Percentiles rank a stretch among this genome's conserved stretches.
phyloP scores from a whole-genome alignment of 345 rosid species.

The Eucalyptus lansdowneana region DNA sequence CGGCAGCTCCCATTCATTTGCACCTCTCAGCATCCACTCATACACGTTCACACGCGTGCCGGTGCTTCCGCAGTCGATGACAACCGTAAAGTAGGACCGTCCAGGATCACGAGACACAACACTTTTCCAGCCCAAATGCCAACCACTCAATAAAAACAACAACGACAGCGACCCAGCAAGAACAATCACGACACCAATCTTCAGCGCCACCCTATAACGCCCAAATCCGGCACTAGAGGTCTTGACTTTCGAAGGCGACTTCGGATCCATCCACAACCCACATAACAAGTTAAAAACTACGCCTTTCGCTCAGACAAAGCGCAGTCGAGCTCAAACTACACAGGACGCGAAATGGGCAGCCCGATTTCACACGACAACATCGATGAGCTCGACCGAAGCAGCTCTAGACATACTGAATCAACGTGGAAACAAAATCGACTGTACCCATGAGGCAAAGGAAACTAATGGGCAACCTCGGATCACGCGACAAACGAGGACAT shows the following conservation, averaged over 20 bases:
- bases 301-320: not conserved
- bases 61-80: slow-evolving; percentile 61
- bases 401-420: not conserved
- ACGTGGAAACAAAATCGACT: not conserved
- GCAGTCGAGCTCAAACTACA: not conserved
- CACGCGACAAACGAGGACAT: not conserved
- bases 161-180: slow-evolving; percentile 3
- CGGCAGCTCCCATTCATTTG: slow-evolving; percentile 8
- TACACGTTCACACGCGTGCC: slow-evolving; percentile 50
- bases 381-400: not conserved
- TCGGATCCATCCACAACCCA: slow-evolving; percentile 19
- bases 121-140: not conserved
- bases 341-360: not conserved
- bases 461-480: not conserved
- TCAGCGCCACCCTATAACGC: slow-evolving; percentile 2
- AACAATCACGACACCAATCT: not conserved
- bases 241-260: slow-evolving; percentile 40
- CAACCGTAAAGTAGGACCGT: slow-evolving; percentile 15
- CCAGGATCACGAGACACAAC: not conserved
- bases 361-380: not conserved
- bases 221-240: not conserved
- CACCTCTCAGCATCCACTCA: slow-evolving; percentile 20
- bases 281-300: not conserved
- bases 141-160: not conserved
- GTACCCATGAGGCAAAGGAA: not conserved